Evolutionary conservation across 306 rosid species (phyloP).

Genomic region (Calophaca sinica): DNA sequence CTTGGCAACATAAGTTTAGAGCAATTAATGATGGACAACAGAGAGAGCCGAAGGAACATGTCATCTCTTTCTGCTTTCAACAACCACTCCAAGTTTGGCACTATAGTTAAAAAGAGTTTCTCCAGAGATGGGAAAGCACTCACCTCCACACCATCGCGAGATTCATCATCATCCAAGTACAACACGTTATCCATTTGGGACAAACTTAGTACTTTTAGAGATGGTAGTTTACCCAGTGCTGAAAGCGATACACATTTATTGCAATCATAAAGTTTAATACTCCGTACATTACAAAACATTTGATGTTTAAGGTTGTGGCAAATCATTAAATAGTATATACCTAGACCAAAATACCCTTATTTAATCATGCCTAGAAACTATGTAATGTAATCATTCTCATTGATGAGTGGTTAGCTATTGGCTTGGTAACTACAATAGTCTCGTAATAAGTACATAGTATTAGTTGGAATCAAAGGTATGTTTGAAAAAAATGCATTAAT

Average conservation of each 20-base stretch:
- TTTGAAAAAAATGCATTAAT: too few relatives aligned
- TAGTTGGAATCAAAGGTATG: too few relatives aligned
- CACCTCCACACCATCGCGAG: neutral
- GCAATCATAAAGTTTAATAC: neutral
- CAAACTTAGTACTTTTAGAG: neutral
- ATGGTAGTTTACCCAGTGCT: constrained; percentile 22
- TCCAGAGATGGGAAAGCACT: constrained; percentile 14
- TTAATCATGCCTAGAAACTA: too few relatives aligned
- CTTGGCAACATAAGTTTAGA: constrained; percentile 6
- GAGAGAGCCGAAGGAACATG: constrained; percentile 4
- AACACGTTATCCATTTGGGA: accelerated
- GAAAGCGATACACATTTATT: neutral
- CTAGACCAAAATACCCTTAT: too few relatives aligned
- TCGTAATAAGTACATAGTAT: too few relatives aligned
- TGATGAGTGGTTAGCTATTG: too few relatives aligned
- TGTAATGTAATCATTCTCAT: too few relatives aligned
- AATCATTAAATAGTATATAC: too few relatives aligned
- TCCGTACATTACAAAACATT: too few relatives aligned
- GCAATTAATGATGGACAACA: accelerated
- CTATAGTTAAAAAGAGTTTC: accelerated
- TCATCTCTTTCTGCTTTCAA: constrained; percentile 17
- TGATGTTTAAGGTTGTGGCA: too few relatives aligned
- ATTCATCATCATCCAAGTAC: constrained; percentile 8
- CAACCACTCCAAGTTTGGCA: neutral
- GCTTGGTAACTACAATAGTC: too few relatives aligned